These are phyloP conservation scores for Cystobasidium tubakii DNA, from an alignment of 768 basidiomycete genomes.

Conservation along the genomic window DNA sequence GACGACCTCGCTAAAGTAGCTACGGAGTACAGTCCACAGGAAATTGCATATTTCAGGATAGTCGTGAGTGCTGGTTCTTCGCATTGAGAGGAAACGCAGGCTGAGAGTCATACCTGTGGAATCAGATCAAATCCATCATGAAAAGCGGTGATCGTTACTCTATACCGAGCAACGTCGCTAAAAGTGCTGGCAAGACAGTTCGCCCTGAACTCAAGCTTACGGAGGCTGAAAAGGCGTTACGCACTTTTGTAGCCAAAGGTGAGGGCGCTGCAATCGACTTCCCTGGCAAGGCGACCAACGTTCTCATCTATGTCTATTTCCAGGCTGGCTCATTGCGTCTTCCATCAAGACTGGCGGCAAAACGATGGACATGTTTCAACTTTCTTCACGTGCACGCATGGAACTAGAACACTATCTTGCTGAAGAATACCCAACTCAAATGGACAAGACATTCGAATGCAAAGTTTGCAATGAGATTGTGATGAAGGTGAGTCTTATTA, in stretches of 20 bases:
- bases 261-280: too few species aligned
- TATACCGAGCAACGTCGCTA: slow-evolving; percentile 15
- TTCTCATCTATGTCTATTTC: background rate
- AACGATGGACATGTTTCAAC: slow-evolving; percentile 30
- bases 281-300: too few species aligned
- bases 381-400: slow-evolving; percentile 27
- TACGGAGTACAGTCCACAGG: slow-evolving; percentile 36
- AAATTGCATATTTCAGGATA: slow-evolving; percentile 32
- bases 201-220: slow-evolving; percentile 16
- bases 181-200: background rate
- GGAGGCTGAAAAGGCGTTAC: slow-evolving; percentile 16
- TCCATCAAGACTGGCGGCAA: slow-evolving; percentile 2
- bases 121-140: slow-evolving; percentile 37
- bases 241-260: slow-evolving; percentile 30
- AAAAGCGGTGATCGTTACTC: slow-evolving; percentile 28
- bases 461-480: slow-evolving; percentile 35
- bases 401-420: slow-evolving; percentile 36
- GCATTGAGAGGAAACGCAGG: background rate
- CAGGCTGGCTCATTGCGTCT: slow-evolving; percentile 34
- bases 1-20: slow-evolving; percentile 36
- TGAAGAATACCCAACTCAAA: slow-evolving; percentile 18
- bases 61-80: slow-evolving; percentile 14
- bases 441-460: slow-evolving; percentile 22
- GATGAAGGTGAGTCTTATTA: slow-evolving; percentile 29
- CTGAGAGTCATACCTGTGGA: background rate